Base-by-base conservation (phyloP, 306 rosid species). In the Fragaria iinumae region DNA sequence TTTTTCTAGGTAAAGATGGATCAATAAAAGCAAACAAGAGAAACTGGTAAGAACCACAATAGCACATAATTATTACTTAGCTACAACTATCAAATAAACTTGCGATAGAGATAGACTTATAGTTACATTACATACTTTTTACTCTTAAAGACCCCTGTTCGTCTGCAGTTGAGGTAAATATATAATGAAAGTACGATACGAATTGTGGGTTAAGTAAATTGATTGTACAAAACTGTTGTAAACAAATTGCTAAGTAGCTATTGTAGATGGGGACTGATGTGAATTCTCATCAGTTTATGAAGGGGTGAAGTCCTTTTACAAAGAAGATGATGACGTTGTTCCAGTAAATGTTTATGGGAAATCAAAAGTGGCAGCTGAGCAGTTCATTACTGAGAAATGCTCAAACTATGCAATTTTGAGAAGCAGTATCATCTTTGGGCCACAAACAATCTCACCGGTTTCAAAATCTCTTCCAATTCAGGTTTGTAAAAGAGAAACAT, bases 391-490 rank as follows among this genome's bases (percentile, higher is more conserved):
- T 17, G 90, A 89, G 80, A 93, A 86, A 34, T 92, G 72, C 64
- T 79, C 87, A 2, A 92, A 92, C 88, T 87, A 80, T 79, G 92
- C 93, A 67, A 88, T 92, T 84, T 75, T 95, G 86, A 90, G 98
- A 89, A 92, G 97, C 82, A 95, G 97, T 82, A 95, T 95, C 84
- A 95, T 95, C 44, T 95, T 85, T 81, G 98, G 98, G 73, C 96
- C 91, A 68, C 97, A 90, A 83, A 90, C 97, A 36, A 71, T 87
- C 73, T 89, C 96, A 59, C 96, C 95, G 12, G 92, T 95, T 83
- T 84, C 95, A 63, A 90, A 92, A 81, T 95, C 98, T 82, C 98
- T 95, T 73, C 98, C 95, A 38, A 84, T 94, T 79, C 97, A 94
- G 97, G 97, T 91, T 66, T 72, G 55, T 75, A 56, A 16, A 52